These are phyloP conservation scores for Umbelopsis sp. DNA, from an alignment of 192 early-diverging fungal species.

Conservation along the genomic window DNA sequence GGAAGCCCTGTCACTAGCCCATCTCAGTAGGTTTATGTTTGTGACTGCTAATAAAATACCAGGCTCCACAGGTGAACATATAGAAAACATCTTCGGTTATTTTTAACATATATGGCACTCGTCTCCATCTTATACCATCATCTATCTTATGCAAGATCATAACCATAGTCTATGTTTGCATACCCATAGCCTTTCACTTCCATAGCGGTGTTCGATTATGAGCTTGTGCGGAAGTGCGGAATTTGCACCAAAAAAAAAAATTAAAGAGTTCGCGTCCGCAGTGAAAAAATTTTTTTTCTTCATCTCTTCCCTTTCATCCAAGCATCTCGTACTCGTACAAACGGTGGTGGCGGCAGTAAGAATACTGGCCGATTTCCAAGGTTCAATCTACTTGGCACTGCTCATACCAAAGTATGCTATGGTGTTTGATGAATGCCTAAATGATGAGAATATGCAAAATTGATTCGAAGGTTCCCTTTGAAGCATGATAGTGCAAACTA, in stretches of 20 bases:
- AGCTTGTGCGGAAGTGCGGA: background rate
- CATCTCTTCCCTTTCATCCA: background rate
- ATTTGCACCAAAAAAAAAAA: background rate
- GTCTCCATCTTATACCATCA: too few relatives aligned
- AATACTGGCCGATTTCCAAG: background rate
- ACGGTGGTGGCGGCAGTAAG: background rate
- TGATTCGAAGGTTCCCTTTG: constrained; percentile 18
- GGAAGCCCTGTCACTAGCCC: too few relatives aligned
- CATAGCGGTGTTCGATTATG: too few relatives aligned
- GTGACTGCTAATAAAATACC: too few relatives aligned
- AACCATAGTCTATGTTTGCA: too few relatives aligned
- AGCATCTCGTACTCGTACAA: background rate
- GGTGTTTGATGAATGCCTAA: background rate
- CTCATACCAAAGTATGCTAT: background rate
- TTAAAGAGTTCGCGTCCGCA: background rate
- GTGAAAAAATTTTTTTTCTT: background rate
- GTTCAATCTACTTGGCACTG: constrained; percentile 13
- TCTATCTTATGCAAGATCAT: too few relatives aligned
- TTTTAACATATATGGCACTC: too few relatives aligned
- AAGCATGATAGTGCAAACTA: constrained; percentile 17
- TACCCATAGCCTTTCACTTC: too few relatives aligned
- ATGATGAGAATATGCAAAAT: constrained; percentile 16
- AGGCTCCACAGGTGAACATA: too few relatives aligned
- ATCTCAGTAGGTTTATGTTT: too few relatives aligned
- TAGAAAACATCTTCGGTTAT: too few relatives aligned